Percentiles rank a stretch among this genome's conserved stretches.
These are phyloP conservation scores for Penicillium paxilli DNA, from an alignment of 495 filamentous ascomycete species.

Conservation along the genomic window DNA sequence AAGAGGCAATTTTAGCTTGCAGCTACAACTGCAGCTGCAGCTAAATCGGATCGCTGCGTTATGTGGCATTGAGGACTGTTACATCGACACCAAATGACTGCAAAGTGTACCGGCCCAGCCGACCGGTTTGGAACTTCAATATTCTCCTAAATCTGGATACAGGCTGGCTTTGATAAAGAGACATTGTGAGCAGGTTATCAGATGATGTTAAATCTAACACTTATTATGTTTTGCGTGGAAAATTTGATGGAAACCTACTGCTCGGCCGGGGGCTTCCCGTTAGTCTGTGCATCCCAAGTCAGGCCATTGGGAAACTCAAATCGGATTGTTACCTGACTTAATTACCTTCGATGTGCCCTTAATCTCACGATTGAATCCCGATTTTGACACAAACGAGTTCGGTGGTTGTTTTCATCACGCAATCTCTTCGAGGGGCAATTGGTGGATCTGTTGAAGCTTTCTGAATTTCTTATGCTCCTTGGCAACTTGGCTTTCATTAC, in stretches of 20 bases:
- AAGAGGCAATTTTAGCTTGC: not conserved
- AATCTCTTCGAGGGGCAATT: not conserved
- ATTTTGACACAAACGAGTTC: not conserved
- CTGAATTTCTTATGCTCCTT: too few species aligned
- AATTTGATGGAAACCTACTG: not conserved
- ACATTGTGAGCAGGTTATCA: not conserved
- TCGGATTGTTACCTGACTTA: not conserved
- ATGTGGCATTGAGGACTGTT: slow-evolving; percentile 1
- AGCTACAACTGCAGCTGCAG: not conserved
- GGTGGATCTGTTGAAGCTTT: not conserved
- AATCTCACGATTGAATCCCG: not conserved
- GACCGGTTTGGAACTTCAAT: not conserved
- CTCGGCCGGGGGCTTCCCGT: not conserved
- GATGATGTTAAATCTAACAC: not conserved
- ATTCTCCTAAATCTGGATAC: not conserved
- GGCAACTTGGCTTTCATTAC: too few species aligned
- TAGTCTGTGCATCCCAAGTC: not conserved
- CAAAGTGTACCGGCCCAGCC: not conserved
- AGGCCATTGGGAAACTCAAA: not conserved
- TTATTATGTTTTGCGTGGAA: not conserved
- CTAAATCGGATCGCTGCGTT: not conserved
- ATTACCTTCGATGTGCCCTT: not conserved
- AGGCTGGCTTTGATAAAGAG: not conserved
- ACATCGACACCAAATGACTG: not conserved
- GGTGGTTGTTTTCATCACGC: not conserved